Base-by-base conservation (phyloP, 257 asterid genomes). In the Galeopsis tetrahit region DNA sequence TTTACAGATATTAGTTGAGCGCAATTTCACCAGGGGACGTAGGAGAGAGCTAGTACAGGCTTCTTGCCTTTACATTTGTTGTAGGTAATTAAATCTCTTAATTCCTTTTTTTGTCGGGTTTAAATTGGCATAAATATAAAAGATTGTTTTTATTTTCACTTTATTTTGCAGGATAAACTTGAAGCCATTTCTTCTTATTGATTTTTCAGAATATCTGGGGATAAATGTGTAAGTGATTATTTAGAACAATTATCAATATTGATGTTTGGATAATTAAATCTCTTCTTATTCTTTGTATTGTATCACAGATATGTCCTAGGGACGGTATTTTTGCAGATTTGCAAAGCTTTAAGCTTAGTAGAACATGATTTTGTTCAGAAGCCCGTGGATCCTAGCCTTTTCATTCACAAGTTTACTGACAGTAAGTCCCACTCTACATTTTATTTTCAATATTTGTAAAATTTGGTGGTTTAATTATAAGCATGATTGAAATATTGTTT, bases 351-450 rank as follows among this genome's bases (percentile, higher is more conserved):
- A 72, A 86, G 92, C 81, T 87, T 93, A 63, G 82, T 80, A 60
- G 89, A 90, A 68, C 88, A 82, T 74, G 86, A 90, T 21, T 71
- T 89, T 73, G 81, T 90, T 79, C 91, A 82, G 70, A 90, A 85
- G 52, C 95, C 92, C 55, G 94, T 86, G 76, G 98, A 93, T 83
- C 98, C 98, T 21, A 93, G 96, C 81, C 92, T 93, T 69, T 93
- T 85, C 81, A 89, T 93, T 81, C 96, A 93, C 82, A 81, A 88
- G 71, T 90, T 93, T 71, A 72, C 95, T 49, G 82, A 80, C 53
- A 85, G 97, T 93, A 85, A 75, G 92, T 76, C 38, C 77, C 32
- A 10, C 28, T 21, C 28, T 21, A 21, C 1, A 21, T 21, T 21
- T 21, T 21, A 21, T 21, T 21, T 21, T 21, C 28, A 21, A 21